Percentiles rank a stretch among this genome's conserved stretches.
Evolutionary conservation across 306 rosid species (phyloP).

Genomic region (Alnus glutinosa): DNA sequence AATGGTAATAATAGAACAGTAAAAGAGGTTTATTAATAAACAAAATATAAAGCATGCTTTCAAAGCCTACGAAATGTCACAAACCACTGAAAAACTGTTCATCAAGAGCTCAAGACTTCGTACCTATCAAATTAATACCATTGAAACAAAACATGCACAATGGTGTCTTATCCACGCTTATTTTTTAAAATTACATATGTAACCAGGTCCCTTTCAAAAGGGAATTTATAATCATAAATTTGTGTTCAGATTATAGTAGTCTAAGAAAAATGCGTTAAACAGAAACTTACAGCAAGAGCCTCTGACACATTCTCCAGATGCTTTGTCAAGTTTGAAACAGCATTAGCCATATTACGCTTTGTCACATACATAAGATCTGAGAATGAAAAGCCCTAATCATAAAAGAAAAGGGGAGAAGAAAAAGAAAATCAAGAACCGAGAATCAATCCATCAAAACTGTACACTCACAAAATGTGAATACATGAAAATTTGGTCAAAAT

Average conservation of each 20-base stretch:
- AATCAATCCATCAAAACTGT: not conserved
- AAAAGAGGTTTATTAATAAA: not conserved
- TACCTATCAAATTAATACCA: not conserved
- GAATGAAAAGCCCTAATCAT: slow-evolving; percentile 75
- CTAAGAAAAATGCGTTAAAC: not conserved
- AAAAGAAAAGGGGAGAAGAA: slow-evolving; percentile 11
- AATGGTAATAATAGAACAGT: not conserved
- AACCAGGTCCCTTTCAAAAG: not conserved
- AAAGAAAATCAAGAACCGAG: not conserved
- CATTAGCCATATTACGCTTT: slow-evolving; percentile 77
- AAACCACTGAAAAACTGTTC: not conserved
- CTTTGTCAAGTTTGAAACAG: slow-evolving; percentile 80
- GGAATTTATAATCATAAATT: slow-evolving; percentile 8
- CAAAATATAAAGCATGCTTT: not conserved
- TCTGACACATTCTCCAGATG: slow-evolving; percentile 83
- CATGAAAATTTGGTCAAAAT: not conserved
- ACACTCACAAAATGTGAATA: not conserved
- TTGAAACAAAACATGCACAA: not conserved
- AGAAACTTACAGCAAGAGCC: slow-evolving; percentile 76
- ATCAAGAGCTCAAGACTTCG: not conserved
- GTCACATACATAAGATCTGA: slow-evolving; percentile 96
- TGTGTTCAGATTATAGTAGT: not conserved
- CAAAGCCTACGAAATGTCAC: not conserved
- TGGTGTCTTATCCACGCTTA: not conserved
- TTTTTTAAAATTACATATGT: not conserved